A percentile compares a stretch with the other conserved stretches of the same genome.
Evolutionary conservation across 345 rosid genomes (phyloP).

Genomic region (Citrus glauca): DNA sequence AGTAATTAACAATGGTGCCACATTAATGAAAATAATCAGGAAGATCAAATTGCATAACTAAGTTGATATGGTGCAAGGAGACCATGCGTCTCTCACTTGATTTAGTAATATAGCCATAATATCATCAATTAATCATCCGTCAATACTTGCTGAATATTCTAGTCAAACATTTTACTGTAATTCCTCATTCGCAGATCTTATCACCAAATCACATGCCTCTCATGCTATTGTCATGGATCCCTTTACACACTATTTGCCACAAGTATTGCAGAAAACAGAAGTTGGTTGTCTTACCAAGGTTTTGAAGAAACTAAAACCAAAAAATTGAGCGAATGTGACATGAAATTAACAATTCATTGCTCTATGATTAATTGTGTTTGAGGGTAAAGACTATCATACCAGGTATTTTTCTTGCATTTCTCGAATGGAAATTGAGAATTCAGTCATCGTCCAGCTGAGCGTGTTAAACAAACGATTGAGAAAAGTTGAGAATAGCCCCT

Average conservation of each 20-base stretch:
- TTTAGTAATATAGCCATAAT: background rate
- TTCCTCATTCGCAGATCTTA: background rate
- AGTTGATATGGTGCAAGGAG: background rate
- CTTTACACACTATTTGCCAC: background rate
- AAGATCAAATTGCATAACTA: background rate
- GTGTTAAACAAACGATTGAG: conserved; percentile 93
- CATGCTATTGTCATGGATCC: background rate
- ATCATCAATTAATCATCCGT: background rate
- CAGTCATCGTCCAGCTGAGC: conserved; percentile 97
- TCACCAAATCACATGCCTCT: background rate
- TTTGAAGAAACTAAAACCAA: background rate
- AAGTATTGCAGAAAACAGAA: background rate
- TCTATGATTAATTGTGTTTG: background rate
- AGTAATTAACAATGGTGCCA: background rate
- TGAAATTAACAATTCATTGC: background rate
- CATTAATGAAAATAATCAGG: background rate
- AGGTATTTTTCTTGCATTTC: conserved; percentile 96
- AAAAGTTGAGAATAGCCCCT: conserved; percentile 74
- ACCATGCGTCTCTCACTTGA: background rate
- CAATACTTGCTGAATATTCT: background rate
- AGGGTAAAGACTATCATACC: conserved; percentile 25
- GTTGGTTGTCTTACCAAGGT: background rate
- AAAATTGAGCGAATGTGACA: background rate
- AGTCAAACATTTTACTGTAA: background rate
- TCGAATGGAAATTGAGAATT: conserved; percentile 87